Conservation (phyloP, 306 rosid species). For the Cicer pinnatifidum region DNA sequence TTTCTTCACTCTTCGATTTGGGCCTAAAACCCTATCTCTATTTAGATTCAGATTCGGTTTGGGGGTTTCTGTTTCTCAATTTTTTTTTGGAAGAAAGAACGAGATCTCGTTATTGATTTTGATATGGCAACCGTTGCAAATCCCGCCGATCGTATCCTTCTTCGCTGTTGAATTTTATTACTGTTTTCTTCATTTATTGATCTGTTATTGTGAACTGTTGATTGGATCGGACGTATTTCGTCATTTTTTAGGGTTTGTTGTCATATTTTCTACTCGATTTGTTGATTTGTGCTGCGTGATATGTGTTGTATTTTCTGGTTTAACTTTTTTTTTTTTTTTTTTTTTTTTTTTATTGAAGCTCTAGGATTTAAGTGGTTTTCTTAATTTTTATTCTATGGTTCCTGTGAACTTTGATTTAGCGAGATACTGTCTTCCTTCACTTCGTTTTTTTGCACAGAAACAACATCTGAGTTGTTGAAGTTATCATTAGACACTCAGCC, state of each 20-base stretch:
- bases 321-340: too few species aligned
- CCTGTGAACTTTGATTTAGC: not conserved
- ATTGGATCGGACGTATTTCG: slow-evolving; percentile 43
- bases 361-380: not conserved
- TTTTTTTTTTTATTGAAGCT: not conserved
- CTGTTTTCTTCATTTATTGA: slow-evolving; percentile 22
- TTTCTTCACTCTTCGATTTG: slow-evolving; percentile 49
- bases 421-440: slow-evolving; percentile 59
- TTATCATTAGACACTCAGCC: slow-evolving; percentile 77
- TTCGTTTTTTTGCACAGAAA: slow-evolving; percentile 56
- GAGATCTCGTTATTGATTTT: slow-evolving; percentile 55
- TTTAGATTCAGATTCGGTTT: slow-evolving; percentile 48
- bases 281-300: not conserved
- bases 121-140: slow-evolving; percentile 87
- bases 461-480: slow-evolving; percentile 87
- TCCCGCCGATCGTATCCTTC: slow-evolving; percentile 94
- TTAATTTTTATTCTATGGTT: not conserved
- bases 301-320: not conserved
- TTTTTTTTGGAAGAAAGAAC: not conserved
- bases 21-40: slow-evolving; percentile 47
- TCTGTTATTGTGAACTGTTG: slow-evolving; percentile 24
- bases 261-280: not conserved
- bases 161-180: not conserved
- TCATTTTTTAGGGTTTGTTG: slow-evolving; percentile 21
- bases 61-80: slow-evolving; percentile 27